Percentiles rank a stretch among this genome's conserved stretches.
These are phyloP conservation scores for Pulveroboletus ravenelii DNA, from an alignment of 768 basidiomycete genomes.

Conservation along the genomic window DNA sequence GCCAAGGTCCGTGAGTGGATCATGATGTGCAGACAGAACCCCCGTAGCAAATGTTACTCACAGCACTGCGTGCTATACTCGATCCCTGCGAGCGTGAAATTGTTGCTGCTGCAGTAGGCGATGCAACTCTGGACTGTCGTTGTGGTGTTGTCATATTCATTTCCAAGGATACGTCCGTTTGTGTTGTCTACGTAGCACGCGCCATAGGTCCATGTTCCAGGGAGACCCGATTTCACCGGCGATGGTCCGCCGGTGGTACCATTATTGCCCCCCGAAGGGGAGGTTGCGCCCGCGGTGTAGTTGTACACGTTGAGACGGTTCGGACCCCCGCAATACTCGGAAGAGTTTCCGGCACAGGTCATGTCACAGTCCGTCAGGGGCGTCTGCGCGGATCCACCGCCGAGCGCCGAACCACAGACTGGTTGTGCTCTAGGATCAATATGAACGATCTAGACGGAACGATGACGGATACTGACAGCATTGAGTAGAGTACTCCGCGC, in stretches of 20 bases:
- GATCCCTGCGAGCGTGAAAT: constrained; percentile 63
- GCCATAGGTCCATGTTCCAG: constrained; percentile 52
- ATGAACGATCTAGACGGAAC: constrained; percentile 23
- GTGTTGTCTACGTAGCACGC: constrained; percentile 73
- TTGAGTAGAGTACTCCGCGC: constrained; percentile 43
- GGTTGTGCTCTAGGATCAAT: constrained; percentile 40
- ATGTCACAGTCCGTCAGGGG: constrained; percentile 50
- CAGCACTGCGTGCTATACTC: constrained; percentile 57
- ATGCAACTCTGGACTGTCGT: constrained; percentile 66
- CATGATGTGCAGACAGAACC: background rate
- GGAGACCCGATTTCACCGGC: constrained; percentile 50
- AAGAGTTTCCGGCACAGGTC: constrained; percentile 20
- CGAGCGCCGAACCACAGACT: constrained; percentile 17
- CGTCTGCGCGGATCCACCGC: constrained; percentile 30
- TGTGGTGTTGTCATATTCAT: constrained; percentile 34
- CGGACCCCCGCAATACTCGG: constrained; percentile 73
- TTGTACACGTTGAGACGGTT: constrained; percentile 35
- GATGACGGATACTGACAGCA: constrained; percentile 38
- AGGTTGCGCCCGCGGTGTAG: background rate
- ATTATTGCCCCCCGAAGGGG: too few relatives aligned
- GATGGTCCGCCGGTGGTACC: background rate
- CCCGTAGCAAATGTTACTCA: constrained; percentile 26
- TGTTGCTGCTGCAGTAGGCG: constrained; percentile 45
- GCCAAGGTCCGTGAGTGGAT: background rate
- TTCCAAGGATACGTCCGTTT: constrained; percentile 54